Evolutionary conservation across 345 rosid genomes (phyloP).

Genomic region (Firmiana major): DNA sequence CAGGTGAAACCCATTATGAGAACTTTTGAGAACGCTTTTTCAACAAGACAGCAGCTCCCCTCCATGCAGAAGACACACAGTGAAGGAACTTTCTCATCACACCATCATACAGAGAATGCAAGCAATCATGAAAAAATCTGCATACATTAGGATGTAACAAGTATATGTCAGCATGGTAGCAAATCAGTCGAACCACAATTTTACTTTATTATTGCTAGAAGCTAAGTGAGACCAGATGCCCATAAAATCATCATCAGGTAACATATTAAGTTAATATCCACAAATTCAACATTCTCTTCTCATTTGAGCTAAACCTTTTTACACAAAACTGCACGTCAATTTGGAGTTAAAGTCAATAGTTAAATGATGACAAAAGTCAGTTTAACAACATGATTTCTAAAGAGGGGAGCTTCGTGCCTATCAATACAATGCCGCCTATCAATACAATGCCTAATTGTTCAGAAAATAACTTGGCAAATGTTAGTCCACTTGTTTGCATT

Average conservation of each 20-base stretch:
- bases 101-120: no score
- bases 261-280: not conserved
- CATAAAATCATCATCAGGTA: not conserved
- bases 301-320: not conserved
- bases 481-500: not conserved
- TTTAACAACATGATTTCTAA: not conserved
- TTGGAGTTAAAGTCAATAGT: not conserved
- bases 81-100: conserved; percentile 31
- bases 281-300: not conserved
- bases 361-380: not conserved
- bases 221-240: not conserved
- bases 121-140: no score
- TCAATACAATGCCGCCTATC: no score
- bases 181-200: no score
- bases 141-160: no score
- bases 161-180: no score
- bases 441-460: not conserved
- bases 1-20: conserved; percentile 34
- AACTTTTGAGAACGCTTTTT: no score
- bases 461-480: not conserved
- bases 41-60: no score
- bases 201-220: not conserved
- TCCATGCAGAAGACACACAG: conserved; percentile 23
- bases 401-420: not conserved
- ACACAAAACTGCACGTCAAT: not conserved